These are phyloP conservation scores for Coemansia sp. DNA, from an alignment of 192 early-diverging fungal species.

Conservation along the genomic window DNA sequence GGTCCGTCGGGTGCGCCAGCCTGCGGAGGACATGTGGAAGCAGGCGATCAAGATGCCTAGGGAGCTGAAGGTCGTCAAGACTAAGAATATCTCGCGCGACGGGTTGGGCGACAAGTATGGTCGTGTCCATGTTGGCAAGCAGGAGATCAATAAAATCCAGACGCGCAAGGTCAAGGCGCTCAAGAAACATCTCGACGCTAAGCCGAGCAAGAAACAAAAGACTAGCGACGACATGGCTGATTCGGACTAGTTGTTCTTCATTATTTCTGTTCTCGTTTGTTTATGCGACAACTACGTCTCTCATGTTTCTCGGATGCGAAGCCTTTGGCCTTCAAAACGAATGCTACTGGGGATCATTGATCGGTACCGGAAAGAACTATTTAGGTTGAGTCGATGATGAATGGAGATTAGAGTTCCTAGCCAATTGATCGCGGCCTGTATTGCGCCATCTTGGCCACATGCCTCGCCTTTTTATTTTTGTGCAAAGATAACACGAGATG, in stretches of 20 bases:
- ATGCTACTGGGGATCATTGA: neutral
- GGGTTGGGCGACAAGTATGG: slow-evolving; percentile 92
- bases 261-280: neutral
- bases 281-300: neutral
- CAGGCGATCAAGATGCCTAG: slow-evolving; percentile 80
- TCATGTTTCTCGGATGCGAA: neutral
- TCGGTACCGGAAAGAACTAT: neutral
- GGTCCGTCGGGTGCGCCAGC: slow-evolving; percentile 69
- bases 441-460: slow-evolving; percentile 9
- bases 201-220: slow-evolving; percentile 29
- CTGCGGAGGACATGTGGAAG: slow-evolving; percentile 83
- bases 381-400: neutral
- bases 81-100: slow-evolving; percentile 90
- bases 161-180: slow-evolving; percentile 99
- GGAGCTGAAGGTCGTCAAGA: slow-evolving; percentile 71
- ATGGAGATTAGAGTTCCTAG: neutral
- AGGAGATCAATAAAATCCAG: slow-evolving; percentile 91
- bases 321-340: neutral
- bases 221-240: slow-evolving; percentile 12
- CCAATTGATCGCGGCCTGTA: slow-evolving; percentile 2
- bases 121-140: slow-evolving; percentile 88
- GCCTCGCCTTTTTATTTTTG: slow-evolving; percentile 1
- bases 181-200: slow-evolving; percentile 59
- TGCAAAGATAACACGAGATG: neutral
- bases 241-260: slow-evolving; percentile 1